Conservation (phyloP, 2,329 filamentous ascomycete genomes). For the Aspergillus nomiae region DNA sequence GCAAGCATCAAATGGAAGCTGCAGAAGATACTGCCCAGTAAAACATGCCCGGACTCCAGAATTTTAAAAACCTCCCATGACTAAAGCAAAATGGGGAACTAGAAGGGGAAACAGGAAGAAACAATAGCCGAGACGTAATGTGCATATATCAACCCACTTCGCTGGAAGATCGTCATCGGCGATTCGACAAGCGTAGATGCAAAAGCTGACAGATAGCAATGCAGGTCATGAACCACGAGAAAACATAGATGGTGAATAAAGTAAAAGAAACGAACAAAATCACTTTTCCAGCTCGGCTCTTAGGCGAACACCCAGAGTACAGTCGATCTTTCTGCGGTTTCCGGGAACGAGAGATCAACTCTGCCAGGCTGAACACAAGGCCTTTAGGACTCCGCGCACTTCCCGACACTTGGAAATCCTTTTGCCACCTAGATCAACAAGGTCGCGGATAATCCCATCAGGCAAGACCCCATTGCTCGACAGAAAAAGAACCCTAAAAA, state of each 20-base stretch:
- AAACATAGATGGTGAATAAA: slow-evolving; percentile 17
- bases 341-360: slow-evolving; percentile 48
- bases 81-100: slow-evolving; percentile 24
- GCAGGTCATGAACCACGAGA: slow-evolving; percentile 24
- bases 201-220: slow-evolving; percentile 24
- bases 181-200: slow-evolving; percentile 25
- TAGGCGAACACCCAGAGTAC: slow-evolving; percentile 54
- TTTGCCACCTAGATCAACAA: slow-evolving; percentile 55
- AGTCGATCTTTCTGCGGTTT: slow-evolving; percentile 58
- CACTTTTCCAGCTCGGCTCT: slow-evolving; percentile 54
- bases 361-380: slow-evolving; percentile 55
- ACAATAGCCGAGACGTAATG: slow-evolving; percentile 25
- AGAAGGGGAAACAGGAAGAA: slow-evolving; percentile 8
- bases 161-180: slow-evolving; percentile 25
- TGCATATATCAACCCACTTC: slow-evolving; percentile 27
- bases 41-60: slow-evolving; percentile 41
- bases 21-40: slow-evolving; percentile 32
- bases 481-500: slow-evolving; percentile 63
- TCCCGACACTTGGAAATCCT: slow-evolving; percentile 2
- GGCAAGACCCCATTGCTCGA: slow-evolving; percentile 54
- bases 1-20: slow-evolving; percentile 29
- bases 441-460: slow-evolving; percentile 56
- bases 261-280: slow-evolving; percentile 25
- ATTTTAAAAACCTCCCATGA: slow-evolving; percentile 35
- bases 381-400: slow-evolving; percentile 33